Evolutionary conservation across 768 basidiomycete genomes (phyloP), one percentile per base, ranked within the genome.

Genomic region (Rhizopogon vesiculosus): DNA sequence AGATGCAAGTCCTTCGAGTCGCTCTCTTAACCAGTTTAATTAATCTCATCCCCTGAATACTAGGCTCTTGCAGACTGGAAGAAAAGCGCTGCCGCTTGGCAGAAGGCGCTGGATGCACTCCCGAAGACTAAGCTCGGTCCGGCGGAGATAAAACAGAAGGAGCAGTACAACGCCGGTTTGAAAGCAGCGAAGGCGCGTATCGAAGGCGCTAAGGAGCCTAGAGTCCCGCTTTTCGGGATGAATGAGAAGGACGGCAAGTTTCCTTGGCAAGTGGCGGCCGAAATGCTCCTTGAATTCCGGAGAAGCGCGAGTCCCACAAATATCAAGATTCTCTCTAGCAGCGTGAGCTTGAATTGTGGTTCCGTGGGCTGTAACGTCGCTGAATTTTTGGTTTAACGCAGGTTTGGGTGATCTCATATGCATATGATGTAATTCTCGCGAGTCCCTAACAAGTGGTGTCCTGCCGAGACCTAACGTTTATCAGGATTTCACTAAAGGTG

Each of bases 161-260:
- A 60, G 6, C 73, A 76, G 55, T 76, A 74, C 51, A 57, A 62
- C 10, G 63, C 61, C 3, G 65, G 66, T 6, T 55, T 75, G 4
- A 57, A 66, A 35, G 43, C 45, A 13, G 38, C 53, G n/a, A 66
- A 67, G 29, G 66, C 67, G 9, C 55, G 66, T 52, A 19, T 38
- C 16, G 22, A 58, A 49, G 28, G 43, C 12, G 7, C 2, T 12
- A 10, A 13, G 6, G n/a, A 42, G 22, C 31, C 31, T 8, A n/a
- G 0, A 13, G 7, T 35, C 16, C 4, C 7, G 6, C 13, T 0
- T 40, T 25, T 29, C 40, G 16, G 15, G 4, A 16, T 31, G 2
- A 13, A 35, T 18, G 6, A 53, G 19, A 45, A 6, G 1, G 25
- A 54, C 3, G 51, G 41, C 7, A 56, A 42, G 3, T 3, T 38